These are phyloP conservation scores for Phytophthora pluvialis DNA, from an alignment of 352 stramenopile genomes.

Conservation along the genomic window DNA sequence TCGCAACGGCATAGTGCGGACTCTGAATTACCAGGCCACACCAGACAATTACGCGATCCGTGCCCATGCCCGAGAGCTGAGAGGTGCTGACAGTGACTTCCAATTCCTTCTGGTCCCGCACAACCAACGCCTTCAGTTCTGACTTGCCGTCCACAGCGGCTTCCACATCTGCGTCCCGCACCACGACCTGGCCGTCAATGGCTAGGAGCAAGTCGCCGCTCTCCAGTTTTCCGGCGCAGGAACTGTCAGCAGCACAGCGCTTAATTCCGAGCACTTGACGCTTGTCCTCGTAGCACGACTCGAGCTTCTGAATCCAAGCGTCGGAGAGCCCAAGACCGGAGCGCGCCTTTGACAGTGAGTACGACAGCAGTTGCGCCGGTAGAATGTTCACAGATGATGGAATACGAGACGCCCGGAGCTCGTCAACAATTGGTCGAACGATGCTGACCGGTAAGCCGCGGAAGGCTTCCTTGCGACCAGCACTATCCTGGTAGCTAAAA, in stretches of 20 bases:
- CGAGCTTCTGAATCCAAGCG: slow-evolving; percentile 85
- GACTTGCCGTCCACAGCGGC: slow-evolving; percentile 56
- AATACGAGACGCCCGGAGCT: slow-evolving; percentile 51
- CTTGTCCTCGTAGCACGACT: slow-evolving; percentile 80
- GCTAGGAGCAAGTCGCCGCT: slow-evolving; percentile 88
- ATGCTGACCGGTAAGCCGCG: slow-evolving; percentile 73
- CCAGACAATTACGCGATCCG: slow-evolving; percentile 91
- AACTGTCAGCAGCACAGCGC: slow-evolving; percentile 69
- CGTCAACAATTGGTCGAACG: slow-evolving; percentile 68
- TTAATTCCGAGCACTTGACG: slow-evolving; percentile 90
- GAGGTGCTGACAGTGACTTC: slow-evolving; percentile 64
- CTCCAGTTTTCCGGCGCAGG: slow-evolving; percentile 71
- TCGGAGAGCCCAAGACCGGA: slow-evolving; percentile 85
- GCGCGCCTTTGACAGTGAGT: slow-evolving; percentile 87
- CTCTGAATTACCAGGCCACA: slow-evolving; percentile 92
- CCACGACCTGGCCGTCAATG: slow-evolving; percentile 76
- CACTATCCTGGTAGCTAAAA: slow-evolving; percentile 87
- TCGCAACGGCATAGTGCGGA: slow-evolving; percentile 87
- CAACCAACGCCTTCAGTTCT: slow-evolving; percentile 64
- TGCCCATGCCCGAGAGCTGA: slow-evolving; percentile 80
- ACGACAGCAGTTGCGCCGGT: slow-evolving; percentile 79
- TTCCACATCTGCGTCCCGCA: slow-evolving; percentile 86
- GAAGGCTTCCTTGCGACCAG: slow-evolving; percentile 86
- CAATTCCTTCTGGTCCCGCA: slow-evolving; percentile 80
- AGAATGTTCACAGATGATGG: slow-evolving; percentile 69